phyloP scores from a whole-genome alignment of 306 rosid species.

The Echinosophora koreensis region DNA sequence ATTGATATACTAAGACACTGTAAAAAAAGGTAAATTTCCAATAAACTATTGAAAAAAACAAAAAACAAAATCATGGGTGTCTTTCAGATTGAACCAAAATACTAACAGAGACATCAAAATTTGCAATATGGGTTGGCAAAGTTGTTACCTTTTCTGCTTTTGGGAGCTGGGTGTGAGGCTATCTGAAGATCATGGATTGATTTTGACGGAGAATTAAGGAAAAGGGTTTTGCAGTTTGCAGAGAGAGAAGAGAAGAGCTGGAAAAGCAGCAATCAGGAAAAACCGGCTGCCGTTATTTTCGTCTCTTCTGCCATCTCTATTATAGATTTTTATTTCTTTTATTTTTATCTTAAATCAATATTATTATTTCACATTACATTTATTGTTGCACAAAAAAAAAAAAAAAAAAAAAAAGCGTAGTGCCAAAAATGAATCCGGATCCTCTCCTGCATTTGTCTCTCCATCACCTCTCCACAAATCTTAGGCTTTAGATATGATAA shows the following conservation, averaged over 20 bases:
- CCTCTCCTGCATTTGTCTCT: no score
- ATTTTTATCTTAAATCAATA: no score
- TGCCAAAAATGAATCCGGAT: no score
- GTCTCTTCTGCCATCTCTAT: no score
- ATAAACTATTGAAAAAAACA: background rate
- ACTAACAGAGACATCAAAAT: background rate
- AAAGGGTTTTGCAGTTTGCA: constrained; percentile 33
- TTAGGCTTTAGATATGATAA: no score
- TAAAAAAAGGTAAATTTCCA: constrained; percentile 1
- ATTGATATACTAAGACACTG: constrained; percentile 7
- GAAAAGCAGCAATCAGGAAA: constrained; percentile 12
- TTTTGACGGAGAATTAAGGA: constrained; percentile 28
- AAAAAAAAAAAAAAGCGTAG: no score
- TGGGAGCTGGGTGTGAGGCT: constrained; percentile 9
- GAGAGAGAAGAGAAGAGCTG: background rate
- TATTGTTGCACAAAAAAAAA: no score
- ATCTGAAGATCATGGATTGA: constrained; percentile 34
- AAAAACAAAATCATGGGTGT: constrained; percentile 27
- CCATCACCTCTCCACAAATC: no score
- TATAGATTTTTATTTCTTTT: no score
- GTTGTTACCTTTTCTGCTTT: constrained; percentile 46
- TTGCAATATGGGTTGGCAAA: background rate
- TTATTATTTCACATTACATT: no score
- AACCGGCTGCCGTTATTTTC: constrained; percentile 29
- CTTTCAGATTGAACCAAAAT: background rate